Conservation (phyloP, 2,329 filamentous ascomycete species). For the Talaromyces islandicus region DNA sequence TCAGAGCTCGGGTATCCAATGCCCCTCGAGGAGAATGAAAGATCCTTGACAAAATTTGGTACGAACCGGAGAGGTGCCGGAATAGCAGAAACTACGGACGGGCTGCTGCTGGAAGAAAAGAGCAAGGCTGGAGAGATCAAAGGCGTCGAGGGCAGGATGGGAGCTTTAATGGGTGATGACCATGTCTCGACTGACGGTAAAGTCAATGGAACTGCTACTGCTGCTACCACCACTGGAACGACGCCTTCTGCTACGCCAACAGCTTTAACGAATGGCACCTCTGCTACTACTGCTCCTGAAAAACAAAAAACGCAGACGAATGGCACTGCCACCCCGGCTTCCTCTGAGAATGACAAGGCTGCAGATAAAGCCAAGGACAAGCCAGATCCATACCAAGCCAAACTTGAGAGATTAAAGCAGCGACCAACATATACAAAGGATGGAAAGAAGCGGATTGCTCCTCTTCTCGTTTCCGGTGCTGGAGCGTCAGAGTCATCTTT, state of each 20-base stretch:
- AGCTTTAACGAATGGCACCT: slow-evolving; percentile 39
- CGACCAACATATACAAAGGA: slow-evolving; percentile 93
- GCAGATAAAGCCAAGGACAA: slow-evolving; percentile 34
- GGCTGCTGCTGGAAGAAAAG: slow-evolving; percentile 77
- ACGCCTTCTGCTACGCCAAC: neutral
- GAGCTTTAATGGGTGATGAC: slow-evolving; percentile 90
- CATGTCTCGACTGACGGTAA: slow-evolving; percentile 49
- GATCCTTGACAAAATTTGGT: slow-evolving; percentile 86
- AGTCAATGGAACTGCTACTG: slow-evolving; percentile 41
- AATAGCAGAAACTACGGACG: slow-evolving; percentile 87
- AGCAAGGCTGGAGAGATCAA: slow-evolving; percentile 88
- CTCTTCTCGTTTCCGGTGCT: slow-evolving; percentile 83
- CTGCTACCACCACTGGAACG: slow-evolving; percentile 17
- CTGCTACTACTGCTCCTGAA: slow-evolving; percentile 27
- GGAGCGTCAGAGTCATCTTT: slow-evolving; percentile 81
- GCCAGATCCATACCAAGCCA: slow-evolving; percentile 51
- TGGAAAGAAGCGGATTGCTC: slow-evolving; percentile 91
- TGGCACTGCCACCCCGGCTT: slow-evolving; percentile 24
- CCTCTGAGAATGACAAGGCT: slow-evolving; percentile 27
- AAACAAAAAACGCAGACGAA: slow-evolving; percentile 30
- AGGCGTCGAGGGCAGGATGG: slow-evolving; percentile 91
- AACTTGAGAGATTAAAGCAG: slow-evolving; percentile 71
- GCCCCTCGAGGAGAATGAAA: slow-evolving; percentile 81
- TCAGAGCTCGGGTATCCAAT: slow-evolving; percentile 89
- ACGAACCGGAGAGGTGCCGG: slow-evolving; percentile 81